Evolutionary conservation across 305 asterid species (phyloP), one percentile per base, ranked within the genome.

Genomic region (Nicotiana rustica): DNA sequence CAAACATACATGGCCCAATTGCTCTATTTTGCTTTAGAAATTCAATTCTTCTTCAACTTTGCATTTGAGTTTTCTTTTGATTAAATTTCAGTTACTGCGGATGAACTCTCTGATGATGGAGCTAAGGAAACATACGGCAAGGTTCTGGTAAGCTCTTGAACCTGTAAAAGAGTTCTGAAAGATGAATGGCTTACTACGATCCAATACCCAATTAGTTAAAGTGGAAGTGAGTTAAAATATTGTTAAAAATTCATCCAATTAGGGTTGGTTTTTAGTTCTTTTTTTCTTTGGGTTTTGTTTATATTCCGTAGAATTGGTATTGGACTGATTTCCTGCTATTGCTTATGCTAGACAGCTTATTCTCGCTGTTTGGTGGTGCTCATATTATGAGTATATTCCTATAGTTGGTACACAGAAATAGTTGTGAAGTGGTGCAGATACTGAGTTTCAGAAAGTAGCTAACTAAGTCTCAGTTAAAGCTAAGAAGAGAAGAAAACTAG

Each of bases 101-200:
- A 92, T 56, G 79, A 85, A 81, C 91, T 93, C 81, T 88, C 95
- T 82, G 92, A 93, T 84, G 98, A 93, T 86, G 92, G 86, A 80
- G 97, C 98, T 79, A 88, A 85, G 82, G 96, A 96, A 65, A 86
- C 95, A 68, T 96, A 93, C 81, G 97, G 90, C 56, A 93, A 94
- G 88, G 83, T 96, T 83, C 89, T 93, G 15, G 99, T 95, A 84
- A 71, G 86, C 85, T 41, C 60, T 15, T 25, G 15, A 18, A 6
- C 21, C 9, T 36, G 2, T 25, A 65, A 38, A 38, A 38, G 9
- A 38, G 2, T 5, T 38, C 56, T 49, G 57, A 49, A 49, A 49
- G 57, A 49, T 38, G 47, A 49, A 49, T 49, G 14, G 15, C 15
- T 49, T 49, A 10, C 57, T 49, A 10, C 5, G 0, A 49, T 13